phyloP scores from a whole-genome alignment of 2,329 filamentous ascomycete species.

The Atkinsonella hypoxylon region DNA sequence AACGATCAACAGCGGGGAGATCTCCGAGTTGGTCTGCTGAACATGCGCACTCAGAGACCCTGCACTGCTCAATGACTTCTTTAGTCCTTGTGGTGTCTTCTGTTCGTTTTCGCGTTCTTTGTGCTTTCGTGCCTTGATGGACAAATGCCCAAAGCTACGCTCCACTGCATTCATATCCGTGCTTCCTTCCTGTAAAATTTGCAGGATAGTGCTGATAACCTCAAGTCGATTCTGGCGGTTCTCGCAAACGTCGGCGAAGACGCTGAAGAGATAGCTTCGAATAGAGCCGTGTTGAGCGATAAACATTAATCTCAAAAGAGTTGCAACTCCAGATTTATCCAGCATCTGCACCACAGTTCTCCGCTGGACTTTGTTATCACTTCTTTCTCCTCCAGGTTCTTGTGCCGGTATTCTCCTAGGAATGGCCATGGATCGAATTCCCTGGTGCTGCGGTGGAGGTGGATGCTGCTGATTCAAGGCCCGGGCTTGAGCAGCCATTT shows the following conservation, averaged over 20 bases:
- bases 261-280: conserved; percentile 70
- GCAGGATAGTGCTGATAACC: conserved; percentile 82
- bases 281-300: conserved; percentile 84
- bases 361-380: conserved; percentile 55
- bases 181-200: conserved; percentile 91
- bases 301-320: conserved; percentile 96
- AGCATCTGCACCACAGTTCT: conserved; percentile 90
- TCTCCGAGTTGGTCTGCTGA: conserved; percentile 59
- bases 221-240: conserved; percentile 94
- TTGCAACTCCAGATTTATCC: conserved; percentile 89
- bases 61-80: conserved; percentile 58
- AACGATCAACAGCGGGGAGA: conserved; percentile 87
- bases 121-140: conserved; percentile 76
- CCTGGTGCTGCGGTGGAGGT: conserved; percentile 16
- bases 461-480: conserved; percentile 41
- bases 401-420: conserved; percentile 11
- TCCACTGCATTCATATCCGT: conserved; percentile 88
- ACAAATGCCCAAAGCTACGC: conserved; percentile 87
- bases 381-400: conserved; percentile 24
- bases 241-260: conserved; percentile 84
- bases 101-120: conserved; percentile 46
- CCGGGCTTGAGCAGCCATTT: conserved; percentile 77
- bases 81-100: conserved; percentile 72
- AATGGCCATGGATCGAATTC: conserved; percentile 18
- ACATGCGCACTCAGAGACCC: conserved; percentile 25